Conservation (phyloP, 2,329 filamentous ascomycete species). For the Nemania sp. region DNA sequence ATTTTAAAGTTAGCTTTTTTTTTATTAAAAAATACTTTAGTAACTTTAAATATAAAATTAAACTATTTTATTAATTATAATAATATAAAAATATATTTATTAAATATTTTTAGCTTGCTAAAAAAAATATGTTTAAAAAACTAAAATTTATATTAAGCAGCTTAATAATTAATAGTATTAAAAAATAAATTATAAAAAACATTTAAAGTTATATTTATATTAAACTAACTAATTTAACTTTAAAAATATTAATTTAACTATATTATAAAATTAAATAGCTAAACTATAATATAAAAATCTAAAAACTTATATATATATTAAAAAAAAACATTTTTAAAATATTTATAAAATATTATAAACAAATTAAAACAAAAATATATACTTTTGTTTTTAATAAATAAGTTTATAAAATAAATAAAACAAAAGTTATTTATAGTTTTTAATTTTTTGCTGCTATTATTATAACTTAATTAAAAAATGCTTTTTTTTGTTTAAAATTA, state of each 20-base stretch:
- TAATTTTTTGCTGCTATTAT: too few relatives aligned
- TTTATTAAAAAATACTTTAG: neutral
- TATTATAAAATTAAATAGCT: slow-evolving; percentile 10
- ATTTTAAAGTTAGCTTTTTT: neutral
- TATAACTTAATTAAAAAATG: too few relatives aligned
- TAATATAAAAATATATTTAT: neutral
- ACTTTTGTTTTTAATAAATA: too few relatives aligned
- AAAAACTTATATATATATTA: neutral
- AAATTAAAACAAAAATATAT: neutral
- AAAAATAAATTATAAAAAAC: slow-evolving; percentile 1
- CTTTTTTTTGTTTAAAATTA: too few relatives aligned
- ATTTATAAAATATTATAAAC: neutral
- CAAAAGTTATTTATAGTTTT: too few relatives aligned
- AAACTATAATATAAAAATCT: slow-evolving; percentile 1
- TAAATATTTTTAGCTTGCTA: neutral
- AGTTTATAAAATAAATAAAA: too few relatives aligned
- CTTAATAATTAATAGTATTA: neutral
- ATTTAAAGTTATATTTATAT: neutral
- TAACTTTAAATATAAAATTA: slow-evolving; percentile 6
- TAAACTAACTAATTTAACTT: neutral
- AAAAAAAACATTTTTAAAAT: neutral
- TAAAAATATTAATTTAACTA: neutral
- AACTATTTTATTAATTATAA: neutral
- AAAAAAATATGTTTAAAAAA: slow-evolving; percentile 3
- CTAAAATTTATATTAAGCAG: neutral